Percentiles rank a stretch among this genome's conserved stretches.
Evolutionary conservation across 2,329 filamentous ascomycete species (phyloP).

Genomic region (Epichloe gansuensis): DNA sequence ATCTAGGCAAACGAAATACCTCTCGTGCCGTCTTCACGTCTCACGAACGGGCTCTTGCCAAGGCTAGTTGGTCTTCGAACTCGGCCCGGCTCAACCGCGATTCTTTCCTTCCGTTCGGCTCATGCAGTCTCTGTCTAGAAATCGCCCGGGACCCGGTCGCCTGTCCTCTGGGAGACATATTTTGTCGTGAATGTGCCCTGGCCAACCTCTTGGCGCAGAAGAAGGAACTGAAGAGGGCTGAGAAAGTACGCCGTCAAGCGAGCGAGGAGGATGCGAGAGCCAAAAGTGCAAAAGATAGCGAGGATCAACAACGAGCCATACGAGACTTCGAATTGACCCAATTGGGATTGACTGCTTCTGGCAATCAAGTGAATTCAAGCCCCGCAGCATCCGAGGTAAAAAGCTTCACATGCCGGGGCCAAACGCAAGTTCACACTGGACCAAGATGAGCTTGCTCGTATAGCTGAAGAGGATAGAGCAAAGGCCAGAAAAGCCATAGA

Average conservation of each 20-base stretch:
- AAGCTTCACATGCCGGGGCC: conserved; percentile 12
- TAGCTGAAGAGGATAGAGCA: conserved; percentile 56
- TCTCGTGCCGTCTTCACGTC: conserved; percentile 88
- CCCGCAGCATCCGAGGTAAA: background rate
- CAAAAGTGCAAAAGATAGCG: conserved; percentile 49
- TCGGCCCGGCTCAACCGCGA: conserved; percentile 79
- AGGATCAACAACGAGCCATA: conserved; percentile 58
- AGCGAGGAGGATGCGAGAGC: conserved; percentile 51
- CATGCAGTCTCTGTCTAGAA: conserved; percentile 77
- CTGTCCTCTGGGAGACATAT: conserved; percentile 76
- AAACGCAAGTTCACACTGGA: conserved; percentile 70
- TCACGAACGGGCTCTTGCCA: conserved; percentile 74
- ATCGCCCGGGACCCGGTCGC: conserved; percentile 72
- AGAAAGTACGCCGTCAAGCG: conserved; percentile 51
- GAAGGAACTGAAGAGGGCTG: conserved; percentile 77
- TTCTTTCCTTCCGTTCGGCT: conserved; percentile 83
- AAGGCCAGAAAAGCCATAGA: conserved; percentile 60
- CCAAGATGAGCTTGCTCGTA: conserved; percentile 59
- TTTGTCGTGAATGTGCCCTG: conserved; percentile 90
- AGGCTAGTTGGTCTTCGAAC: conserved; percentile 68
- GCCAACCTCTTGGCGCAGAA: conserved; percentile 83
- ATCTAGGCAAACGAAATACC: conserved; percentile 70
- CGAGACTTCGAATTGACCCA: conserved; percentile 77
- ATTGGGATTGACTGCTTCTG: conserved; percentile 45
- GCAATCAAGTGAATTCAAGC: conserved; percentile 24